Conservation (phyloP, 148 eudicot genomes). For the Fagopyrum esculentum region DNA sequence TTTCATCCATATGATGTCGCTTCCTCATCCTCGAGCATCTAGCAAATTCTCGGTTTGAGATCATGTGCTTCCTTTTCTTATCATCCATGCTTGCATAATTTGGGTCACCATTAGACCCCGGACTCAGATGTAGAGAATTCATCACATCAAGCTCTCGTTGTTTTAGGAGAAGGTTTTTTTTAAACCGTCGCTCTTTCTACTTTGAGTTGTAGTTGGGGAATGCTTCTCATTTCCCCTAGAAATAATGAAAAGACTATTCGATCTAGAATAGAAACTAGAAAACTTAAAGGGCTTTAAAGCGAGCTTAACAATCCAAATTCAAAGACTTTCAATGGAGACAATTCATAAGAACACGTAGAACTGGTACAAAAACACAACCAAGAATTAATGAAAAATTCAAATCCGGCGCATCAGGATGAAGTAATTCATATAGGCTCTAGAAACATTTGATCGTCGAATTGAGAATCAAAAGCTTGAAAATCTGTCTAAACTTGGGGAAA, state of each 20-base stretch:
- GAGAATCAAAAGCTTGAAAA: not conserved
- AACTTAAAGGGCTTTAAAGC: not conserved
- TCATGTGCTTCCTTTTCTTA: conserved; percentile 70
- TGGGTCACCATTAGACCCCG: conserved; percentile 45
- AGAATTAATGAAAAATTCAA: conserved; percentile 77
- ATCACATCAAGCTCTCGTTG: not conserved
- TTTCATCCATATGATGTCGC: conserved; percentile 60
- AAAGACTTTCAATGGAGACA: conserved; percentile 10
- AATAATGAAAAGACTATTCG: not conserved
- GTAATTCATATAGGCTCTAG: conserved; percentile 32
- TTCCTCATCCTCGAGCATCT: conserved; percentile 76
- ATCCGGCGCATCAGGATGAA: conserved; percentile 54
- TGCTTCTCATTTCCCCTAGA: not conserved
- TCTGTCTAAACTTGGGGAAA: not conserved
- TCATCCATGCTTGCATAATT: conserved; percentile 48
- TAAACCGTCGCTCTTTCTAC: not conserved
- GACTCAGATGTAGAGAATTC: conserved; percentile 35
- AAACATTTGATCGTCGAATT: conserved; percentile 20
- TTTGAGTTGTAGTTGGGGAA: not conserved
- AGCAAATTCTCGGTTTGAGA: conserved; percentile 83
- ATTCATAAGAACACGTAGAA: conserved; percentile 73
- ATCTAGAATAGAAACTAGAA: not conserved
- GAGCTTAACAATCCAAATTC: not conserved
- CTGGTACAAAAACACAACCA: conserved; percentile 89
- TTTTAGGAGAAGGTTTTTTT: not conserved